These are phyloP conservation scores for Platanthera zijinensis DNA, from an alignment of 106 monocot species.

Conservation along the genomic window DNA sequence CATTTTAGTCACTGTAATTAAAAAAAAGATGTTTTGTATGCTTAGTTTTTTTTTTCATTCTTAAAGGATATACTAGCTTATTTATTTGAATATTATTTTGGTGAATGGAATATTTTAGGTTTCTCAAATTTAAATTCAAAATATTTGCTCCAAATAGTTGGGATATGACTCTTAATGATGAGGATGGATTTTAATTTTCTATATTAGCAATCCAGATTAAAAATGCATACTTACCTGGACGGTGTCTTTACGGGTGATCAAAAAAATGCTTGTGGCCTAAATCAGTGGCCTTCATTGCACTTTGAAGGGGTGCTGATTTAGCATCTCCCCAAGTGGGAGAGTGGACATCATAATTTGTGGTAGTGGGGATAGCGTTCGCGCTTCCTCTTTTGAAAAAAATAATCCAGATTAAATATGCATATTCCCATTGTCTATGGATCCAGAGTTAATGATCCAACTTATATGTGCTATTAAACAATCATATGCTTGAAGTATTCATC, in stretches of 20 bases:
- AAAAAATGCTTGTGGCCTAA: too few species aligned
- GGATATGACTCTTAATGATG: too few species aligned
- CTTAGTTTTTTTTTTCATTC: neutral
- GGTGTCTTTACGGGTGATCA: too few species aligned
- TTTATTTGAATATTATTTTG: neutral
- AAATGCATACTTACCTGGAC: neutral
- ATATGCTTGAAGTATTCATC: neutral
- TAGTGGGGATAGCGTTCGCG: too few species aligned
- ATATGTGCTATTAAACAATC: neutral
- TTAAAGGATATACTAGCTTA: neutral
- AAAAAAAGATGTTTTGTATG: conserved; percentile 1
- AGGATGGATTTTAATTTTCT: too few species aligned
- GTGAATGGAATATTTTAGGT: neutral
- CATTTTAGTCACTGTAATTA: neutral
- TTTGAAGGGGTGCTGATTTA: too few species aligned
- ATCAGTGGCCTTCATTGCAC: too few species aligned
- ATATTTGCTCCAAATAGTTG: neutral
- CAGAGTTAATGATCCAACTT: neutral
- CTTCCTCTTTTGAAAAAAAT: too few species aligned
- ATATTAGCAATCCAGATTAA: too few species aligned
- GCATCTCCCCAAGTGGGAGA: too few species aligned
- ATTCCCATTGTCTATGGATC: neutral
- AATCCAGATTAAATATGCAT: neutral
- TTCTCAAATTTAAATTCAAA: neutral
- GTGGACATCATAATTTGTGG: too few species aligned